Percentiles rank a stretch among this genome's conserved stretches.
Conservation (phyloP, 164 flowering plant species). For the Annona squamosa region DNA sequence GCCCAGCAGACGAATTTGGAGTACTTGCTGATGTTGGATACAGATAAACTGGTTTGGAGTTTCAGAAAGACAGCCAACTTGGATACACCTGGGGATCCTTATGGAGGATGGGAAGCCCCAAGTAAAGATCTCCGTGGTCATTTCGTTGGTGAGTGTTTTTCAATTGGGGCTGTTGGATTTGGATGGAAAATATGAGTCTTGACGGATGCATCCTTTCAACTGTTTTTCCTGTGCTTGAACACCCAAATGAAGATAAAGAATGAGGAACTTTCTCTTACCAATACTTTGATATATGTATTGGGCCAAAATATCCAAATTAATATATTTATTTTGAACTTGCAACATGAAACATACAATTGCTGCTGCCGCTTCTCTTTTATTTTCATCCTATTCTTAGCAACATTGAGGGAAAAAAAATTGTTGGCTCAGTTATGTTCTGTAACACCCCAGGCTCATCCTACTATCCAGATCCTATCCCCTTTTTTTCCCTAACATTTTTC, state of each 20-base stretch:
- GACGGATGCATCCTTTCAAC: background rate
- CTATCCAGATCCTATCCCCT: too few species aligned
- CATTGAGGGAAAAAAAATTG: too few species aligned
- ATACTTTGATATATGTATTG: too few species aligned
- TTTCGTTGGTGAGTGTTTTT: conserved; percentile 55
- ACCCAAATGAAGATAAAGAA: background rate
- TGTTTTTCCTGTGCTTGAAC: background rate
- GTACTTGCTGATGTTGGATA: conserved; percentile 76
- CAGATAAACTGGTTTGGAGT: conserved; percentile 80
- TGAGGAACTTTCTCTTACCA: too few species aligned
- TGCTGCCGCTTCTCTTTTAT: too few species aligned
- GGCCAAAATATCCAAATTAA: too few species aligned
- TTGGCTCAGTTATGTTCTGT: too few species aligned
- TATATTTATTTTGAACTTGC: too few species aligned
- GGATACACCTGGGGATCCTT: conserved; percentile 49
- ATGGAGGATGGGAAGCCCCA: conserved; percentile 89
- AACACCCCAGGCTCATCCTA: too few species aligned
- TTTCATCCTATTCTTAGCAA: too few species aligned
- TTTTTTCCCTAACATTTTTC: too few species aligned
- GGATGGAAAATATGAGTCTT: background rate
- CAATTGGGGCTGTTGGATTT: background rate
- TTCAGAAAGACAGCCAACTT: conserved; percentile 79
- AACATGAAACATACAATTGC: too few species aligned
- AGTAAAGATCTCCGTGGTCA: conserved; percentile 78
- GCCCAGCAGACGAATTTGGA: conserved; percentile 91